phyloP scores from a whole-genome alignment of 371 early-diverging fungal genomes.

The Nematocida sp. region DNA sequence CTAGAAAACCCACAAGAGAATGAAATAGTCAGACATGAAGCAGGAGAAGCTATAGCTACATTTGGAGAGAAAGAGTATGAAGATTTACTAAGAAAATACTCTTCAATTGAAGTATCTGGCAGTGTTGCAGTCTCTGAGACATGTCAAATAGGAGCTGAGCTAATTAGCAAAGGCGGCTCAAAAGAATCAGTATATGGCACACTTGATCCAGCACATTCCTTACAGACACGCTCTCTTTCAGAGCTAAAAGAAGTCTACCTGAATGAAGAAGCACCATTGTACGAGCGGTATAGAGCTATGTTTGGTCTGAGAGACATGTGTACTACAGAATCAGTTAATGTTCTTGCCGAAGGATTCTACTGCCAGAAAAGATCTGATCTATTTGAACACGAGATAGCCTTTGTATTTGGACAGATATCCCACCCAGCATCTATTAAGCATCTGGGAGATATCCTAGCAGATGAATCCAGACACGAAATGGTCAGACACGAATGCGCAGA shows the following conservation, averaged over 20 bases:
- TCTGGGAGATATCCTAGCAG: conserved; percentile 70
- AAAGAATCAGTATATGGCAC: conserved; percentile 53
- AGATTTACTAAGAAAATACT: conserved; percentile 41
- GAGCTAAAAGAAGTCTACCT: conserved; percentile 72
- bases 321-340: conserved; percentile 73
- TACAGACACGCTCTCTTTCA: conserved; percentile 68
- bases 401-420: conserved; percentile 95
- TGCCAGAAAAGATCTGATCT: conserved; percentile 67
- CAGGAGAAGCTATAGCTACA: conserved; percentile 64
- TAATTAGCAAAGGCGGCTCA: conserved; percentile 15
- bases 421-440: conserved; percentile 78
- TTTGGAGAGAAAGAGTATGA: conserved; percentile 43
- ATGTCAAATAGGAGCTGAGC: conserved; percentile 66
- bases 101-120: background rate
- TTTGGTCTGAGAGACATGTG: conserved; percentile 82
- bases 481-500: conserved; percentile 98
- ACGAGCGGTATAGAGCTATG: conserved; percentile 92
- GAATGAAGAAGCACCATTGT: conserved; percentile 71
- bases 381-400: conserved; percentile 91
- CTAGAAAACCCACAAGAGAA: conserved; percentile 71
- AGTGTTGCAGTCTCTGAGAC: conserved; percentile 73
- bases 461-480: conserved; percentile 77
- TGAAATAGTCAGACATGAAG: conserved; percentile 94
- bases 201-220: conserved; percentile 62
- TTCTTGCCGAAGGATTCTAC: conserved; percentile 76